Percentiles rank a stretch among this genome's conserved stretches.
Conservation (phyloP, 305 asterid genomes). For the Caryopteris hybrid region DNA sequence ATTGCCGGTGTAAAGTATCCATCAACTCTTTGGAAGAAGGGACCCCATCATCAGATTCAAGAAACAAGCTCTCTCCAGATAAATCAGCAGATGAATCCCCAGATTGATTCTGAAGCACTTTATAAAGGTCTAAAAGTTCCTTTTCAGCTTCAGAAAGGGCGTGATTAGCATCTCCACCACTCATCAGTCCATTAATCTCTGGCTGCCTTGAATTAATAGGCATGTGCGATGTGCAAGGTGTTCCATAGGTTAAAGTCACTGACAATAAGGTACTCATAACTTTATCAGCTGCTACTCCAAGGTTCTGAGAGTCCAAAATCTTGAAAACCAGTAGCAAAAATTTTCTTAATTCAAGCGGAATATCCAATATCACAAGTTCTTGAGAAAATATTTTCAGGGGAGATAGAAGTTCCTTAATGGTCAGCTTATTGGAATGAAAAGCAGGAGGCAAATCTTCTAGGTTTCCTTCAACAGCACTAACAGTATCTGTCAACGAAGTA, state of each 20-base stretch:
- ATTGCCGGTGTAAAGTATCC: slow-evolving; percentile 38
- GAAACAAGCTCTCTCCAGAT: slow-evolving; percentile 40
- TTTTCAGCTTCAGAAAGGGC: slow-evolving; percentile 51
- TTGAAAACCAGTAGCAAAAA: slow-evolving; percentile 46
- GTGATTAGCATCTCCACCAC: slow-evolving; percentile 20
- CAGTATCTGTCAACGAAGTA: slow-evolving; percentile 73
- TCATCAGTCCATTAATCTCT: slow-evolving; percentile 11
- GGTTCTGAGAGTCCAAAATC: slow-evolving; percentile 51
- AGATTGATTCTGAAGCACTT: slow-evolving; percentile 36
- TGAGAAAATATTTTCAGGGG: slow-evolving; percentile 59
- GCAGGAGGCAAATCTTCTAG: slow-evolving; percentile 94
- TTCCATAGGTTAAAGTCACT: slow-evolving; percentile 46
- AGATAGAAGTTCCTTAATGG: slow-evolving; percentile 63
- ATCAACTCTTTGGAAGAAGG: slow-evolving; percentile 69
- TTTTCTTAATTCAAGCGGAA: slow-evolving; percentile 60
- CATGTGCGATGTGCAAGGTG: slow-evolving; percentile 29
- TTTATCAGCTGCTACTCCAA: slow-evolving; percentile 41
- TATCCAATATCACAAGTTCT: slow-evolving; percentile 39
- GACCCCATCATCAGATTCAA: slow-evolving; percentile 45
- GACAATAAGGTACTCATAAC: slow-evolving; percentile 55
- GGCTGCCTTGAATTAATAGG: slow-evolving; percentile 32
- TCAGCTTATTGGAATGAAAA: slow-evolving; percentile 52
- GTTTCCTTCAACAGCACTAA: slow-evolving; percentile 74
- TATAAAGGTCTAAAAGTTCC: slow-evolving; percentile 54
- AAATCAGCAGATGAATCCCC: slow-evolving; percentile 37